Conservation (phyloP, 75 land plant species). For the Cupressus sempervirens region DNA sequence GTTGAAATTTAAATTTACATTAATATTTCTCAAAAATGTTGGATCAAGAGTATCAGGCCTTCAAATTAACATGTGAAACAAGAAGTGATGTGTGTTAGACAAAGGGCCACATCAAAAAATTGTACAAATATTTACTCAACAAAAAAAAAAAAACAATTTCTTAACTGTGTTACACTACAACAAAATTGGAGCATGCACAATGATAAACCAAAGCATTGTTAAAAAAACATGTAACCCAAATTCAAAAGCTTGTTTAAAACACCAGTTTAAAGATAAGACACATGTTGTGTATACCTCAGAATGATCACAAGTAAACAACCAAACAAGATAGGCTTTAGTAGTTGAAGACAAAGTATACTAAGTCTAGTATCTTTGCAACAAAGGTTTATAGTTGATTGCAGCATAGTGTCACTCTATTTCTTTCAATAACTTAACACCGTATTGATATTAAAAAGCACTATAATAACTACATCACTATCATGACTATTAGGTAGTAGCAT, state of each 20-base stretch:
- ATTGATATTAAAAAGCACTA: too few species aligned
- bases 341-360: neutral
- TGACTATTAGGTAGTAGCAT: too few species aligned
- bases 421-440: too few species aligned
- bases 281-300: too few species aligned
- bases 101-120: neutral
- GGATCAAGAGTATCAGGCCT: conserved; percentile 74
- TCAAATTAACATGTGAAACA: neutral
- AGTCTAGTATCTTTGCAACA: neutral
- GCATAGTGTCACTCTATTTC: too few species aligned
- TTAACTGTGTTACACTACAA: neutral
- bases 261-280: neutral
- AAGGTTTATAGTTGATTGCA: neutral
- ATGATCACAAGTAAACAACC: too few species aligned
- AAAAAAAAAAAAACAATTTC: too few species aligned
- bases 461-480: too few species aligned
- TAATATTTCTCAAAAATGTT: too few species aligned
- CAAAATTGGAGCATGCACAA: neutral
- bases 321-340: neutral
- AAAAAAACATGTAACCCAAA: neutral
- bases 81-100: neutral
- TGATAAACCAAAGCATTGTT: neutral
- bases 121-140: neutral
- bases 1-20: too few species aligned
- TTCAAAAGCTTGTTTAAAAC: conserved; percentile 2